Conservation (phyloP, 352 stramenopile species). For the Thalassiosira ordinaria region DNA sequence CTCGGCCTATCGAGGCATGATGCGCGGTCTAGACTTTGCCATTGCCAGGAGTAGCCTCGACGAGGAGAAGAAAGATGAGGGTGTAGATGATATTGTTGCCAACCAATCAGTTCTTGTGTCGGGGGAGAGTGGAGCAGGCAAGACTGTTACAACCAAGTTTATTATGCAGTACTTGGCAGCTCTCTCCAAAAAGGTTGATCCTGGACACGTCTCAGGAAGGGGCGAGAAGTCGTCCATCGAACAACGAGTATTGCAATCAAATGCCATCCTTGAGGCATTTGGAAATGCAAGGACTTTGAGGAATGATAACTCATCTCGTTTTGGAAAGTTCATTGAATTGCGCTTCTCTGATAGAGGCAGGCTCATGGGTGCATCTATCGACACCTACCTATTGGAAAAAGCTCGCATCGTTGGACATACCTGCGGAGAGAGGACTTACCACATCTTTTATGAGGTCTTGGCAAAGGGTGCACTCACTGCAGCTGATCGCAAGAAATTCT, state of each 20-base stretch:
- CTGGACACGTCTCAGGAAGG: background rate
- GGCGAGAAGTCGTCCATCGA: constrained; percentile 86
- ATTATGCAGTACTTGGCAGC: constrained; percentile 92
- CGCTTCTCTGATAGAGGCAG: constrained; percentile 86
- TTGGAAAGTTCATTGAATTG: constrained; percentile 93
- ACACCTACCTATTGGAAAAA: constrained; percentile 97
- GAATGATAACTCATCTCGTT: constrained; percentile 94
- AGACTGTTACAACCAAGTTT: constrained; percentile 97
- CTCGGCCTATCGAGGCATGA: constrained; percentile 68
- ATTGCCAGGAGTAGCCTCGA: background rate
- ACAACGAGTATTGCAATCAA: constrained; percentile 74
- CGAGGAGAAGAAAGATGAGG: constrained; percentile 21
- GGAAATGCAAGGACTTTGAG: constrained; percentile 96
- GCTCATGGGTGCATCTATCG: constrained; percentile 82
- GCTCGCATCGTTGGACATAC: constrained; percentile 94
- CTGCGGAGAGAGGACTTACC: constrained; percentile 92
- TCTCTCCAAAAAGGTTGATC: constrained; percentile 17
- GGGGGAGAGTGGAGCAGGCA: constrained; percentile 94
- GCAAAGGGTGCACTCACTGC: constrained; percentile 42
- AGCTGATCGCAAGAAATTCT: constrained; percentile 25
- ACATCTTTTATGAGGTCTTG: constrained; percentile 92
- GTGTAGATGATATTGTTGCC: background rate
- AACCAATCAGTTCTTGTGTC: constrained; percentile 96
- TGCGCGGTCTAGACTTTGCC: constrained; percentile 5
- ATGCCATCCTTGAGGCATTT: constrained; percentile 95